Evolutionary conservation across 73 alveolate species (phyloP).

Genomic region (Paraurostyla sp.): DNA sequence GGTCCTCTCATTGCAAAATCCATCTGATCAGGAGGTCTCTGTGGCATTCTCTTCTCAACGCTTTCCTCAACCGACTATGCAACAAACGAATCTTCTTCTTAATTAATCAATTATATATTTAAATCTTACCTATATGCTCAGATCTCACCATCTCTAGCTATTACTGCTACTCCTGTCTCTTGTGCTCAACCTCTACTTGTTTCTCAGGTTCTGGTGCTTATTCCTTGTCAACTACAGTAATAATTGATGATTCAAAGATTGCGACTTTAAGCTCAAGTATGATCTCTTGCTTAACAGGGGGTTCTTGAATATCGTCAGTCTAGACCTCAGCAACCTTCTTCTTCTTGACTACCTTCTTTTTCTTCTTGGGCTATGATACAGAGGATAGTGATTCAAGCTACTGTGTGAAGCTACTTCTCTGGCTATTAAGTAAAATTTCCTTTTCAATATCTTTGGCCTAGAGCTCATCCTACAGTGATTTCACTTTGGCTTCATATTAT

Average conservation of each 20-base stretch:
- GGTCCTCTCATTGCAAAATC: conserved; percentile 55
- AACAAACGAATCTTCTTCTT: conserved; percentile 52
- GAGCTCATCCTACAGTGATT: no score
- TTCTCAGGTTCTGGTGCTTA: background rate
- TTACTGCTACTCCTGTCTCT: background rate
- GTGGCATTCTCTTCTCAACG: background rate
- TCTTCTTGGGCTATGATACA: no score
- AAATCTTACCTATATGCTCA: conserved; percentile 7
- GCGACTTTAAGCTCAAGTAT: no score
- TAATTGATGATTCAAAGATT: no score
- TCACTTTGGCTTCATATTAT: no score
- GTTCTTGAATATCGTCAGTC: background rate
- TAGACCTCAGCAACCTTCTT: background rate
- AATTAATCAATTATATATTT: background rate
- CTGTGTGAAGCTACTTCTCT: no score
- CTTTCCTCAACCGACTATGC: conserved; percentile 22
- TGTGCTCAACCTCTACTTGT: background rate
- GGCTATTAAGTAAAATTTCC: no score
- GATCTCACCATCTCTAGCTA: background rate
- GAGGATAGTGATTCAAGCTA: no score
- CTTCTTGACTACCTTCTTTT: conserved; percentile 1
- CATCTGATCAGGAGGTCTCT: background rate
- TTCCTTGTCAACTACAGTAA: no score
- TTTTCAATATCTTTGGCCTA: no score
- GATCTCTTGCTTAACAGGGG: no score